Percentiles rank a stretch among this genome's conserved stretches.
Evolutionary conservation across 2,329 filamentous ascomycete species (phyloP).

Genomic region (Aspergillus brunneoviolaceus): DNA sequence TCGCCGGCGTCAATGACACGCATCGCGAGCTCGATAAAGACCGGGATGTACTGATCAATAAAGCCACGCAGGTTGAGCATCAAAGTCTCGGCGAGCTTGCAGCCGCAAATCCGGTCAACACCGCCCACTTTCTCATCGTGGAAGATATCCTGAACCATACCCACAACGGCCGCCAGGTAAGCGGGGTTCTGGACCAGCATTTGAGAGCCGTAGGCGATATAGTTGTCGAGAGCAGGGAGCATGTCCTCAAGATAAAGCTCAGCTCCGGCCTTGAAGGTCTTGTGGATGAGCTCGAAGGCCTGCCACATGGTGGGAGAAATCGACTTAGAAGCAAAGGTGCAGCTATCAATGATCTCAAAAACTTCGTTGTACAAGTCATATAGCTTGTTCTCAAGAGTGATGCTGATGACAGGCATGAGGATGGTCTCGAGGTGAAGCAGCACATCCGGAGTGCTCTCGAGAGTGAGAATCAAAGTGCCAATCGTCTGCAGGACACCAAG

Average conservation of each 20-base stretch:
- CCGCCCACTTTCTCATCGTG: constrained; percentile 86
- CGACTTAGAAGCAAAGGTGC: constrained; percentile 93
- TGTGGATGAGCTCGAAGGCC: constrained; percentile 93
- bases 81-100: constrained; percentile 94
- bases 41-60: constrained; percentile 82
- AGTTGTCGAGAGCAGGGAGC: constrained; percentile 97
- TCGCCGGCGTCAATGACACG: constrained; percentile 69
- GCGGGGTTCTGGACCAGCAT: constrained; percentile 78
- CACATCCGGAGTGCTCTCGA: constrained; percentile 96
- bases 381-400: constrained; percentile 96
- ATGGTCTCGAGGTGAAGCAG: constrained; percentile 92
- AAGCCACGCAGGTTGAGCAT: constrained; percentile 91
- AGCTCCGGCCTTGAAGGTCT: constrained; percentile 94
- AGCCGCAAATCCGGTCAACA: constrained; percentile 93
- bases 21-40: constrained; percentile 91
- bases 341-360: constrained; percentile 99
- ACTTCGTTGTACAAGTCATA: constrained; percentile 98
- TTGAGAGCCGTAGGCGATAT: constrained; percentile 85
- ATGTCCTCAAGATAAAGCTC: constrained; percentile 98
- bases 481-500: constrained; percentile 96
- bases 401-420: constrained; percentile 93
- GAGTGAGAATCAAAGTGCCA: constrained; percentile 89
- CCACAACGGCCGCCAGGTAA: constrained; percentile 83
- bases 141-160: constrained; percentile 96
- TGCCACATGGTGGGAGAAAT: constrained; percentile 99